Evolutionary conservation across 805 yeast species (phyloP).

Genomic region (Priceomyces fermenticarens): DNA sequence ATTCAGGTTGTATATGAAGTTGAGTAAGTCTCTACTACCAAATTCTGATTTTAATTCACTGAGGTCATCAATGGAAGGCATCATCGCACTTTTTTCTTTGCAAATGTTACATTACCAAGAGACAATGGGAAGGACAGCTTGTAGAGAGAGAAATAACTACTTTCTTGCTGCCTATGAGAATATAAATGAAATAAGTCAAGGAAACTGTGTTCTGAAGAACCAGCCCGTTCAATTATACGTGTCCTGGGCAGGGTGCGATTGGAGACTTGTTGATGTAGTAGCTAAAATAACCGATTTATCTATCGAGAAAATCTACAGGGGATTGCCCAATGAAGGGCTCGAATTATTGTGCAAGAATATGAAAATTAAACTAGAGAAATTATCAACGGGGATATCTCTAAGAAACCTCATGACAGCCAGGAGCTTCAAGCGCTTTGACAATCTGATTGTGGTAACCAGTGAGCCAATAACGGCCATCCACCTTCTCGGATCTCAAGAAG

Average conservation of each 20-base stretch:
- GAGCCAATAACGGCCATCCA: not conserved
- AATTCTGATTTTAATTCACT: constrained; percentile 16
- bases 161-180: constrained; percentile 13
- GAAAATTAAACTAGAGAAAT: constrained; percentile 9
- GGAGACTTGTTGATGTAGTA: constrained; percentile 18
- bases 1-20: constrained; percentile 19
- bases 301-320: constrained; percentile 17
- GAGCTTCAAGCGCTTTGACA: constrained; percentile 7
- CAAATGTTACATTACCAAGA: constrained; percentile 25
- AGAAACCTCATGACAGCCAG: not conserved
- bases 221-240: not conserved
- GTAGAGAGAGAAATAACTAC: constrained; percentile 22
- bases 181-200: constrained; percentile 7
- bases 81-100: constrained; percentile 19
- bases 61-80: constrained; percentile 14
- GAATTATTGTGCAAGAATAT: constrained; percentile 13
- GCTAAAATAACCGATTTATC: constrained; percentile 33
- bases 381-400: constrained; percentile 1
- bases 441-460: not conserved
- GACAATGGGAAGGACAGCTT: constrained; percentile 27
- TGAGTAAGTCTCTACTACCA: constrained; percentile 16
- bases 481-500: too few species aligned
- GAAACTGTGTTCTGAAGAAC: too few species aligned
- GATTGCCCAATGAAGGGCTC: constrained; percentile 13
- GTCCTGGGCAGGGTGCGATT: constrained; percentile 34